These are phyloP conservation scores for Fusarium proliferatum DNA, from an alignment of 2,329 filamentous ascomycete genomes.

Conservation along the genomic window DNA sequence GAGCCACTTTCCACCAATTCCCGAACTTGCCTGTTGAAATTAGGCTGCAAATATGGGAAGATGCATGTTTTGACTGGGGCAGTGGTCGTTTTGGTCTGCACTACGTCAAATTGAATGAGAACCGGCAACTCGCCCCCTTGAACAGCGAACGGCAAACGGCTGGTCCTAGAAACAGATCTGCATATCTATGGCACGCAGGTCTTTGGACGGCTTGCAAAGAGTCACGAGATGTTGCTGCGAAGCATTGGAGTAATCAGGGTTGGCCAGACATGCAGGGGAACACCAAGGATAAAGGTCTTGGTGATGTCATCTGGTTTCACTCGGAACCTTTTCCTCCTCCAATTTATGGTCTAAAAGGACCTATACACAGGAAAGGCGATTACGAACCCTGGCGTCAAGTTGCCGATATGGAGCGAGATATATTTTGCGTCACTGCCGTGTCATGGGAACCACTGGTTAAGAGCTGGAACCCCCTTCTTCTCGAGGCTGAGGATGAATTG, in stretches of 20 bases:
- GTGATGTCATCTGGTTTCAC: background rate
- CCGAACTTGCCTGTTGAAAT: background rate
- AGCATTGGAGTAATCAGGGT: background rate
- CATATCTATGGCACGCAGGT: background rate
- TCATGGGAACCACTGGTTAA: background rate
- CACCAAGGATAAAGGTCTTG: background rate
- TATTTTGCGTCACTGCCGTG: rapidly evolving
- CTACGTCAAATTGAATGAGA: background rate
- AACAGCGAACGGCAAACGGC: background rate
- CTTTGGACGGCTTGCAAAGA: background rate
- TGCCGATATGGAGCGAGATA: background rate
- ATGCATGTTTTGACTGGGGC: background rate
- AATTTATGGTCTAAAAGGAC: background rate
- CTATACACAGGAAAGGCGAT: background rate
- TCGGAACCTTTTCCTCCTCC: background rate
- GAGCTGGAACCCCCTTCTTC: background rate
- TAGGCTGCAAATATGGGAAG: background rate
- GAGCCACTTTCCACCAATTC: background rate
- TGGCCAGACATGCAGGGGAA: background rate
- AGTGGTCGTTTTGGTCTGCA: background rate
- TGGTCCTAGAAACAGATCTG: background rate
- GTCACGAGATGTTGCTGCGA: background rate
- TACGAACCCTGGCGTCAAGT: background rate
- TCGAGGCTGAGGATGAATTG: background rate
- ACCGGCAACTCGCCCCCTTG: background rate